phyloP scores from a whole-genome alignment of 2,329 filamentous ascomycete species.

The Amauroascus verrucosus region DNA sequence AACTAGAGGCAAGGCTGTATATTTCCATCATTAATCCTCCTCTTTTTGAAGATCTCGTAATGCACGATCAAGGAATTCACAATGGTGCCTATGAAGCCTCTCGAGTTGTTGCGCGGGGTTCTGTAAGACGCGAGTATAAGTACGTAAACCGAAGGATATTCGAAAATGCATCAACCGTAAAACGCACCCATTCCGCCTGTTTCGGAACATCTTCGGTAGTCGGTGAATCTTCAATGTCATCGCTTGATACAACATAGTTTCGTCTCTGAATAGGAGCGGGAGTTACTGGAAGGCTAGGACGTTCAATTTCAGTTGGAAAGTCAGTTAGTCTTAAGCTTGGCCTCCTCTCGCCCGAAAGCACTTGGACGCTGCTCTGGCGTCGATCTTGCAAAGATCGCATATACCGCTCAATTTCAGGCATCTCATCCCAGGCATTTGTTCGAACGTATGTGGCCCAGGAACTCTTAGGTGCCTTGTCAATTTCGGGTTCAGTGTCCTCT shows the following conservation, averaged over 20 bases:
- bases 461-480: conserved; percentile 37
- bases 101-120: conserved; percentile 61
- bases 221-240: conserved; percentile 49
- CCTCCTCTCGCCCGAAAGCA: conserved; percentile 33
- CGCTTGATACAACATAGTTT: conserved; percentile 47
- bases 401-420: conserved; percentile 79
- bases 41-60: not conserved
- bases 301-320: conserved; percentile 71
- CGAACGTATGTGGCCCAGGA: conserved; percentile 65
- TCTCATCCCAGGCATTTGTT: conserved; percentile 85
- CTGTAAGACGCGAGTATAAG: conserved; percentile 45
- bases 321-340: conserved; percentile 65
- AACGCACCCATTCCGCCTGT: conserved; percentile 92
- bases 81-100: conserved; percentile 58
- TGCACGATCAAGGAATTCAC: conserved; percentile 44
- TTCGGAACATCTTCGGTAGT: conserved; percentile 71
- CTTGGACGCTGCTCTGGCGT: conserved; percentile 41
- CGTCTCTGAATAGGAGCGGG: conserved; percentile 66
- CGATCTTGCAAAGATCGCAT: conserved; percentile 65
- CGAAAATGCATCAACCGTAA: conserved; percentile 38
- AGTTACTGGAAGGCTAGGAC: conserved; percentile 82
- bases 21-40: not conserved
- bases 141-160: conserved; percentile 34
- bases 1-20: not conserved
- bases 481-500: conserved; percentile 12